Evolutionary conservation across 2,329 filamentous ascomycete species (phyloP).

Genomic region (Diplodia mutila): DNA sequence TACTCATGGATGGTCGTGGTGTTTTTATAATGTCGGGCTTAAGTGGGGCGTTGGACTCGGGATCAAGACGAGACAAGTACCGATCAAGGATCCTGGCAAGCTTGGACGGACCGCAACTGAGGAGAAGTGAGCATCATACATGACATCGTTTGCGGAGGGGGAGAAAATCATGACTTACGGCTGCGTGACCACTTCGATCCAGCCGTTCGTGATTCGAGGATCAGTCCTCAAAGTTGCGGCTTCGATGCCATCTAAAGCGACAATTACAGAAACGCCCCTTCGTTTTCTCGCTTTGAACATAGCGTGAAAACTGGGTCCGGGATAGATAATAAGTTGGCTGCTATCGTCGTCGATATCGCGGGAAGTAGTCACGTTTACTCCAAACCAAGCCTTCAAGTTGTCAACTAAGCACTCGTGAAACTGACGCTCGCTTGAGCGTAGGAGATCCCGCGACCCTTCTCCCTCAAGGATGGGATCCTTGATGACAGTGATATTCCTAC

Average conservation of each 20-base stretch:
- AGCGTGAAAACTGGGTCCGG: neutral
- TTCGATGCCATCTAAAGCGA: conserved; percentile 7
- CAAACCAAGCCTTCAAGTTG: neutral
- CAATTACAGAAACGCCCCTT: neutral
- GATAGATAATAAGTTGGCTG: neutral
- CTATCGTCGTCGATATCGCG: neutral
- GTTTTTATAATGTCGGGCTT: too few species aligned
- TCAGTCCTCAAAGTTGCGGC: neutral
- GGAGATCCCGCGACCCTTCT: too few species aligned
- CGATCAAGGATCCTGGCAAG: conserved; percentile 37
- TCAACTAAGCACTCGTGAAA: neutral
- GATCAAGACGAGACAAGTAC: neutral
- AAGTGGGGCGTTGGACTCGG: neutral
- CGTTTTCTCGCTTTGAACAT: neutral
- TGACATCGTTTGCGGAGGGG: too few species aligned
- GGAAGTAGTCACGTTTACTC: neutral
- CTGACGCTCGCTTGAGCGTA: neutral
- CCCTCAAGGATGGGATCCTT: too few species aligned
- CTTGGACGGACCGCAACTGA: conserved; percentile 41
- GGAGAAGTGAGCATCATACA: too few species aligned
- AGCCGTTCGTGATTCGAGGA: conserved; percentile 23
- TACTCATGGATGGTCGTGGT: too few species aligned
- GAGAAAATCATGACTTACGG: conserved; percentile 26
- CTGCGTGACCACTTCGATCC: conserved; percentile 42
- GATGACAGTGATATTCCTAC: neutral